Base-by-base conservation (phyloP, 352 stramenopile genomes). In the Phytopythium vexans region DNA sequence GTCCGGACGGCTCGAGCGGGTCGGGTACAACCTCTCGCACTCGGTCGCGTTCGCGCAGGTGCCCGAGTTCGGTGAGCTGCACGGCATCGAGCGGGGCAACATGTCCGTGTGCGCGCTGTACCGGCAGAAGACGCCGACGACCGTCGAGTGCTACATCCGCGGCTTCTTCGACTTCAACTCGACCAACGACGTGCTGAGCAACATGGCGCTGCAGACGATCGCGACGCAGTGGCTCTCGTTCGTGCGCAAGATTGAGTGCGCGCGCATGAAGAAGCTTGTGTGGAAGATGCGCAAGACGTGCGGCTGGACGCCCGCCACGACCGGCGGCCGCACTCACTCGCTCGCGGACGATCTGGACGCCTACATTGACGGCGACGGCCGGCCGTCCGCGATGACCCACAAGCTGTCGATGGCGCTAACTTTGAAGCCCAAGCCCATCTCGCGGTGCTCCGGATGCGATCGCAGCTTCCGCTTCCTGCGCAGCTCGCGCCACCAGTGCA, bases 121-220 rank as follows among this genome's bases (percentile, higher is more conserved):
- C 41, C 54, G 54, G 21, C 54, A 60, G 52, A 51, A 52, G 35
- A 52, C 44, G 31, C 43, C 52, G 27, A 37, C 52, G 32, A 52
- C 37, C 4, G 52, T 58, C 27, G 40, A 68, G 49, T 66, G 56
- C 43, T 72, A 69, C 14, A 52, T 68, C 14, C 64, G 57, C 12
- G 62, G 66, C 46, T 70, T 67, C 49, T 77, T 77, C 41, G 62
- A 62, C 21, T 63, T 77, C 43, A 43, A 56, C 44, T 44, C 51
- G 35, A 12, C 56, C 39, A 68, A 62, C 40, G 51, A 66, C 12
- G 27, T 68, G 40, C 11, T 62, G 34, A 60, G 34, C 8, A 68
- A 62, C 37, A 35, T 68, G n/a, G 54, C 58, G 11, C 55, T 72
- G 8, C 52, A 60, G 15, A 32, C 54, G 5, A 63, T 63, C 12